A percentile compares a stretch with the other conserved stretches of the same genome.
These are phyloP conservation scores for Daldinia childiae DNA, from an alignment of 495 filamentous ascomycete genomes.

Conservation along the genomic window DNA sequence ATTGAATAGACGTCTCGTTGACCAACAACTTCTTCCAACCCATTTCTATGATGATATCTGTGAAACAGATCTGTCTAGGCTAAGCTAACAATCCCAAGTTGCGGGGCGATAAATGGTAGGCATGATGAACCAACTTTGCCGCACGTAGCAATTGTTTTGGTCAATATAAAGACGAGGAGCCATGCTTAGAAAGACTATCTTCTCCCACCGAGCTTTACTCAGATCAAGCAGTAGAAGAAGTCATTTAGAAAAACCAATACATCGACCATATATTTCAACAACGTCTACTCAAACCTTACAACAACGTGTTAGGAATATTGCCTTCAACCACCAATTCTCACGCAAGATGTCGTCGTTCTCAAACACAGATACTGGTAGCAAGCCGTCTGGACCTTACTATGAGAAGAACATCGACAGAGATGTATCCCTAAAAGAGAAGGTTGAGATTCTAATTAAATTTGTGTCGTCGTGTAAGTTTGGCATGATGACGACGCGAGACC, in stretches of 20 bases:
- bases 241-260: neutral
- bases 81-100: constrained; percentile 4
- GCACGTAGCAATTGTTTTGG: neutral
- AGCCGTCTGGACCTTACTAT: constrained; percentile 81
- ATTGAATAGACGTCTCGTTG: constrained; percentile 2
- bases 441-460: constrained; percentile 77
- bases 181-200: constrained; percentile 11
- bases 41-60: constrained; percentile 25
- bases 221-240: neutral
- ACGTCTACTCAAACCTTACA: neutral
- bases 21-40: constrained; percentile 20
- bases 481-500: constrained; percentile 74
- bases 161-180: constrained; percentile 24
- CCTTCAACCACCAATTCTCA: neutral
- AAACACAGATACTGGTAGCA: constrained; percentile 67
- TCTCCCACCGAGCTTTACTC: neutral
- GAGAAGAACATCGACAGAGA: constrained; percentile 71
- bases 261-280: neutral
- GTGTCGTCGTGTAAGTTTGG: constrained; percentile 79
- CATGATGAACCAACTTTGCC: constrained; percentile 7
- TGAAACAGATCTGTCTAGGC: constrained; percentile 1
- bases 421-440: constrained; percentile 74
- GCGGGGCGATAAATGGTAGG: constrained; percentile 6
- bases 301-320: neutral
- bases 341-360: constrained; percentile 54